These are phyloP conservation scores for Lasiosphaeriaceae sp. DNA, from an alignment of 495 filamentous ascomycete genomes.

Conservation along the genomic window DNA sequence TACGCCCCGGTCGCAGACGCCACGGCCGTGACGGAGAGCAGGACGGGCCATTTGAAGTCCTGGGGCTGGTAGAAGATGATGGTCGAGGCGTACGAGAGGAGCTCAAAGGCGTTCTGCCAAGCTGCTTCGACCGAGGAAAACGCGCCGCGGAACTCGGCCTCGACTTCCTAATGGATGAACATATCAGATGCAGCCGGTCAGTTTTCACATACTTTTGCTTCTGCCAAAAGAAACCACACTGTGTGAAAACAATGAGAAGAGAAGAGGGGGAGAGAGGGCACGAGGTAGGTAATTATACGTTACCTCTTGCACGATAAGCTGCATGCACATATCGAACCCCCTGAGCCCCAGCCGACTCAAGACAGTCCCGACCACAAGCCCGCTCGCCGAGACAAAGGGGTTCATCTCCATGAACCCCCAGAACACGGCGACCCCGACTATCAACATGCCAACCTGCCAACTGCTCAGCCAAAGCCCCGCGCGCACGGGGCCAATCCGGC, in stretches of 20 bases:
- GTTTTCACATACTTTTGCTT: too few species aligned
- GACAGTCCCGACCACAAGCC: slow-evolving; percentile 48
- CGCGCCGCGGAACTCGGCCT: slow-evolving; percentile 44
- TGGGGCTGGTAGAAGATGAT: slow-evolving; percentile 54
- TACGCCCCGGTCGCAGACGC: slow-evolving; percentile 48
- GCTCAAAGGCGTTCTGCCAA: slow-evolving; percentile 63
- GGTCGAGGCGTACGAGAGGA: slow-evolving; percentile 58
- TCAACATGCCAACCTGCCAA: slow-evolving; percentile 55
- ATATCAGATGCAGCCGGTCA: too few species aligned
- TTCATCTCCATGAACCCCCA: slow-evolving; percentile 37
- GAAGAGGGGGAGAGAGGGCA: background rate
- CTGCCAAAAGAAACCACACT: too few species aligned
- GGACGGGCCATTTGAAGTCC: slow-evolving; percentile 58
- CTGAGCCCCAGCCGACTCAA: slow-evolving; percentile 63
- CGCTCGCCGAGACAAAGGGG: slow-evolving; percentile 33
- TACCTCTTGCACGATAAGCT: slow-evolving; percentile 64
- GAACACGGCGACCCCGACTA: slow-evolving; percentile 39
- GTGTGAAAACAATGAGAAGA: too few species aligned
- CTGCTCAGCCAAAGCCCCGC: slow-evolving; percentile 61
- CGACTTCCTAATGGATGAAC: slow-evolving; percentile 53
- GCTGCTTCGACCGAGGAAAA: slow-evolving; percentile 62
- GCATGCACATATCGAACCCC: slow-evolving; percentile 64
- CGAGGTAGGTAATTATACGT: slow-evolving; percentile 10
- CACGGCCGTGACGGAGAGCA: slow-evolving; percentile 53
- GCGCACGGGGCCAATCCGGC: slow-evolving; percentile 51